These are phyloP conservation scores for Kodamaea sagamina DNA, from an alignment of 805 yeast species.

Conservation along the genomic window DNA sequence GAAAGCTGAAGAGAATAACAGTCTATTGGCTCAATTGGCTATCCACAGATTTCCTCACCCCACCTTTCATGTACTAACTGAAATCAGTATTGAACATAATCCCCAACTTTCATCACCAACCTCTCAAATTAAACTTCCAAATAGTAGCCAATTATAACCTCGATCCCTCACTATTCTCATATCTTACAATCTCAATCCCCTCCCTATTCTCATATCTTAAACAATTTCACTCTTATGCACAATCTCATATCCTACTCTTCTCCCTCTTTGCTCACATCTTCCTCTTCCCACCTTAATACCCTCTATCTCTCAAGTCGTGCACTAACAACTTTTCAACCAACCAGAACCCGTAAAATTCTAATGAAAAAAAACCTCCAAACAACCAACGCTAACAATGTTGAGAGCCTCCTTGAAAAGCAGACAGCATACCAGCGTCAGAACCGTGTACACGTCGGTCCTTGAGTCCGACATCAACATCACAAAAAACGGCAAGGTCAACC, in stretches of 20 bases:
- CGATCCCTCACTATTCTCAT: too few relatives aligned
- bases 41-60: too few relatives aligned
- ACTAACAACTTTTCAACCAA: slow-evolving; percentile 25
- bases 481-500: slow-evolving; percentile 69
- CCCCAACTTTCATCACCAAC: too few relatives aligned
- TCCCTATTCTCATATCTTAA: too few relatives aligned
- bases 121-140: too few relatives aligned
- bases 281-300: slow-evolving; percentile 4
- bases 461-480: slow-evolving; percentile 71
- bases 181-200: too few relatives aligned
- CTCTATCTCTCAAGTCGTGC: slow-evolving; percentile 1
- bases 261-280: not conserved
- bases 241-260: not conserved
- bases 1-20: too few relatives aligned
- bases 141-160: too few relatives aligned
- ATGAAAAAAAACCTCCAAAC: slow-evolving; percentile 9
- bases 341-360: slow-evolving; percentile 29
- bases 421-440: slow-evolving; percentile 21
- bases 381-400: slow-evolving; percentile 15
- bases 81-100: too few relatives aligned
- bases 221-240: not conserved
- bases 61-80: too few relatives aligned
- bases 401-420: slow-evolving; percentile 14
- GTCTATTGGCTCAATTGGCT: too few relatives aligned
- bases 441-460: slow-evolving; percentile 43